Conservation (phyloP, 2,329 filamentous ascomycete species). For the Lasiodiplodia gonubiensis region DNA sequence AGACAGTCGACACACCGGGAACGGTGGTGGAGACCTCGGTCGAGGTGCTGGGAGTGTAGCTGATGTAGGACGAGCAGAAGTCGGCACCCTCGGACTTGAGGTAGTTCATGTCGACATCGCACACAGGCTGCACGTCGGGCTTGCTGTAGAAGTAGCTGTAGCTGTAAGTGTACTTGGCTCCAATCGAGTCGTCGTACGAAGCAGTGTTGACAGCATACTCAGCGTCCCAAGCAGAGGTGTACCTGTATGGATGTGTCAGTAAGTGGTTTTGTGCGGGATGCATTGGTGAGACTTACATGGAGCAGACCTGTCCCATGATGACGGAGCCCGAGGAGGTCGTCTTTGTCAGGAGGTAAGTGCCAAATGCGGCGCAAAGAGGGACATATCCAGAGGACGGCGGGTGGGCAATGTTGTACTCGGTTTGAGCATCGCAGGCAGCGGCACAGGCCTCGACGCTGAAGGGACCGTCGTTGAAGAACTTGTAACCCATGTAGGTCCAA, state of each 20-base stretch:
- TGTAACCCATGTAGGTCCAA: slow-evolving; percentile 38
- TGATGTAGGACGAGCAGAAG: slow-evolving; percentile 10
- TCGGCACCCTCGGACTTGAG: neutral
- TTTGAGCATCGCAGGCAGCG: slow-evolving; percentile 34
- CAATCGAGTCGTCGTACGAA: slow-evolving; percentile 7
- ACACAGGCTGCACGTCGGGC: neutral
- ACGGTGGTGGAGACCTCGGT: neutral
- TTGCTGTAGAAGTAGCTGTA: slow-evolving; percentile 5
- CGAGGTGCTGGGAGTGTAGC: slow-evolving; percentile 9
- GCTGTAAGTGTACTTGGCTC: slow-evolving; percentile 14
- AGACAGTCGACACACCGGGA: slow-evolving; percentile 4
- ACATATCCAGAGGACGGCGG: slow-evolving; percentile 1
- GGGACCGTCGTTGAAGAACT: slow-evolving; percentile 36
- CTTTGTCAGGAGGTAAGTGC: slow-evolving; percentile 37
- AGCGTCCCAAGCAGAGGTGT: neutral
- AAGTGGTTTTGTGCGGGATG: neutral
- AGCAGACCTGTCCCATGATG: neutral
- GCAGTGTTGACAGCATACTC: neutral
- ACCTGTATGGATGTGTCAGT: neutral
- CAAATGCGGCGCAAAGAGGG: slow-evolving; percentile 39
- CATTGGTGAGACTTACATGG: neutral
- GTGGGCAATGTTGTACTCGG: slow-evolving; percentile 12
- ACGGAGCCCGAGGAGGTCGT: neutral
- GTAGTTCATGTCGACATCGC: neutral
- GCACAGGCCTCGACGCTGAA: slow-evolving; percentile 41